Conservation (phyloP, 306 rosid genomes). For the Corylus avellana region DNA sequence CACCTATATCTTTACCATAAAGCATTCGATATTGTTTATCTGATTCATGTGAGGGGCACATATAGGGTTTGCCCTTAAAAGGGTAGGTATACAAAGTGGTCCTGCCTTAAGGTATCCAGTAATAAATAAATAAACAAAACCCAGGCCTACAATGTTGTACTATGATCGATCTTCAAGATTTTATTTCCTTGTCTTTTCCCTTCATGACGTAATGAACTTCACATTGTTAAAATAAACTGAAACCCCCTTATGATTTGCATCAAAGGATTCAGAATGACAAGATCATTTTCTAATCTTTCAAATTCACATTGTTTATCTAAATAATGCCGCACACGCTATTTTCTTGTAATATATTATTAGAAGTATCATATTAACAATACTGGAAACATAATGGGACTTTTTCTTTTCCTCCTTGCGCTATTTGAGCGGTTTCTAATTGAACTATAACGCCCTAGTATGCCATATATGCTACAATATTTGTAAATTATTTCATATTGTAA, state of each 20-base stretch:
- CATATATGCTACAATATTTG: no score
- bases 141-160: background rate
- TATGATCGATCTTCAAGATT: background rate
- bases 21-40: background rate
- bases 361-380: background rate
- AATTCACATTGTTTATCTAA: background rate
- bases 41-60: no score
- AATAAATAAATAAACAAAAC: no score
- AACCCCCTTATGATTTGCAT: background rate
- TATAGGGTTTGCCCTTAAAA: no score
- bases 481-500: no score
- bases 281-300: no score
- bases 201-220: background rate
- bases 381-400: background rate
- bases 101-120: no score
- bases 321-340: background rate
- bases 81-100: no score
- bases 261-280: no score
- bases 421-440: no score
- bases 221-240: background rate
- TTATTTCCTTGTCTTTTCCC: background rate
- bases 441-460: no score
- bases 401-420: no score
- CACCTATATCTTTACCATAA: background rate
- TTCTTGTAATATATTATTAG: background rate